These are phyloP conservation scores for Uronychia setigera DNA, from an alignment of 73 alveolate species.

Conservation along the genomic window DNA sequence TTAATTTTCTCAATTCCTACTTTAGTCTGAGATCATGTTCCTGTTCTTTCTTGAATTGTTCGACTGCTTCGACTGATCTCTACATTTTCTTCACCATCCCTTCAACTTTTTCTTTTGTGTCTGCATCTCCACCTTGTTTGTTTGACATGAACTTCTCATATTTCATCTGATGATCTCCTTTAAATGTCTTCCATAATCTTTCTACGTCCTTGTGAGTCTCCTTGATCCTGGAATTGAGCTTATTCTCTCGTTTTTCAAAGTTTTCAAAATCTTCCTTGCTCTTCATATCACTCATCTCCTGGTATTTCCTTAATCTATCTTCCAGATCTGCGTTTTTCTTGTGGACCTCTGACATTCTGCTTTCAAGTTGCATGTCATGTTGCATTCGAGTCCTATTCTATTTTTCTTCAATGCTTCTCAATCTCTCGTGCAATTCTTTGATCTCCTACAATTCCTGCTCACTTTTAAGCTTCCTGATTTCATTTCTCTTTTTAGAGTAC, in stretches of 20 bases:
- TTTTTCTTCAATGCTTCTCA: not conserved
- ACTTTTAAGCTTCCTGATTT: not conserved
- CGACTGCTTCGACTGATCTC: conserved; percentile 19
- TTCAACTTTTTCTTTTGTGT: not conserved
- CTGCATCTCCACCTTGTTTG: conserved; percentile 13
- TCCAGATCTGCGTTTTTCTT: conserved; percentile 3
- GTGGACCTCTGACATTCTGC: conserved; percentile 5
- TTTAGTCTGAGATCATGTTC: conserved; percentile 49
- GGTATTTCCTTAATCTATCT: conserved; percentile 4
- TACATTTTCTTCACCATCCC: conserved; percentile 17
- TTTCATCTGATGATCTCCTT: not conserved
- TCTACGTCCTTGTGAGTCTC: not conserved
- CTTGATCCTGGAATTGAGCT: not conserved
- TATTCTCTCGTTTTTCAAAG: not conserved
- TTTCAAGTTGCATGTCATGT: not conserved
- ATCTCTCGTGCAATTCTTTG: not conserved
- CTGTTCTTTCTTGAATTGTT: conserved; percentile 34
- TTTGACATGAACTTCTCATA: not conserved
- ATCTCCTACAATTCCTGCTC: conserved; percentile 24
- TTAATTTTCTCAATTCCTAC: conserved; percentile 41
- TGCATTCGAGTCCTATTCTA: not conserved
- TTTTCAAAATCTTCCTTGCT: not conserved
- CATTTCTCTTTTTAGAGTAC: conserved; percentile 10
- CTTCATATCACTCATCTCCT: not conserved
- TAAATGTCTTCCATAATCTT: not conserved